Conservation (phyloP, 1,284 basidiomycete species). For the Testicularia cyperi region DNA sequence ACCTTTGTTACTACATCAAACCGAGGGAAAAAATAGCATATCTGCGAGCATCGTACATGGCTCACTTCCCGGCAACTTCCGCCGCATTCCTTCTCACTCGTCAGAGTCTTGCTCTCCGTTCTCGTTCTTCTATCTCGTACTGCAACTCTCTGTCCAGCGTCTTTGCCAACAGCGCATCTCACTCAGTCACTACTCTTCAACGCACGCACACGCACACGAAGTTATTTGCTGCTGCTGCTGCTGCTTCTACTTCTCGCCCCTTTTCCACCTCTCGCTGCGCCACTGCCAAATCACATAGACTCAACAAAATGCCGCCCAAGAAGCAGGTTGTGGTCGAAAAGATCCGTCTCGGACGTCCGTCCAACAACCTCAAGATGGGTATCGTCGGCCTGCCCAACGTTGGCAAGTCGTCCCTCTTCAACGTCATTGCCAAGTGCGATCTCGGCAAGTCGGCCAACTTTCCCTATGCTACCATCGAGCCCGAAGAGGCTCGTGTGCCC, state of each 20-base stretch:
- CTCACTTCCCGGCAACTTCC: too few species aligned
- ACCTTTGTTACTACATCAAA: too few species aligned
- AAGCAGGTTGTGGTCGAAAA: constrained; percentile 45
- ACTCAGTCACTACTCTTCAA: background rate
- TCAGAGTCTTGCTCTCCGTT: too few species aligned
- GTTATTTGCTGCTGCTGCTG: background rate
- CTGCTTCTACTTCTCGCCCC: constrained; percentile 2
- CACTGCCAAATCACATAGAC: constrained; percentile 24
- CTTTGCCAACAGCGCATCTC: background rate
- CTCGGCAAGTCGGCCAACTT: constrained; percentile 98
- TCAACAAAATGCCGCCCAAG: constrained; percentile 54
- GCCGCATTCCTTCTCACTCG: too few species aligned
- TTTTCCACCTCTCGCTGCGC: constrained; percentile 17
- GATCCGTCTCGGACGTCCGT: constrained; percentile 54
- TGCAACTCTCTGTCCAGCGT: constrained; percentile 26
- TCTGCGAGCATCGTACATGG: too few species aligned
- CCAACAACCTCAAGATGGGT: constrained; percentile 60
- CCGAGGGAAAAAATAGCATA: too few species aligned
- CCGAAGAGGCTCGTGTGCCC: constrained; percentile 76
- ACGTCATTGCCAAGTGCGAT: constrained; percentile 81
- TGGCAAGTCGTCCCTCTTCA: constrained; percentile 65
- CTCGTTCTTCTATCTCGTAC: too few species aligned
- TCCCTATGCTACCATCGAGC: constrained; percentile 86
- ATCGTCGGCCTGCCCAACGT: constrained; percentile 59
- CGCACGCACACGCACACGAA: too few species aligned